Base-by-base conservation (phyloP, 306 rosid genomes). In the Acacia melanoxylon region DNA sequence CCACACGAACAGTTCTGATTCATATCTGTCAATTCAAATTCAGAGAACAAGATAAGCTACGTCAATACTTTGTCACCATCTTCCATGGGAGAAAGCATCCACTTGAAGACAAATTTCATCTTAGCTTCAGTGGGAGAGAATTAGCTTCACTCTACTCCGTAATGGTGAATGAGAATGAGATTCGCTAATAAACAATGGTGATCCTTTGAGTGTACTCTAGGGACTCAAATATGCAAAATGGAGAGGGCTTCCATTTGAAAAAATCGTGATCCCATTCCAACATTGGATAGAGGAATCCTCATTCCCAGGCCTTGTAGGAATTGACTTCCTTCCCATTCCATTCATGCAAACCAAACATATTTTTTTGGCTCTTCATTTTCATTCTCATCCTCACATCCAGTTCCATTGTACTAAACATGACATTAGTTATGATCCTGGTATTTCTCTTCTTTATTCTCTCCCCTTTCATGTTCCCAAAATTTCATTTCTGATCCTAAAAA, bases 1-100 rank as follows among this genome's bases (percentile, higher is more conserved):
- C 89, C 90, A 0, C 85, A 77, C 2, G 88, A 78, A 54, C 86
- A 92, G 86, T 89, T 91, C 67, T 77, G 82, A 80, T 90, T 91
- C 65, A 35, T 68, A 83, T 85, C 80, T 48, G 99, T 91, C 78
- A 91, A 80, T 59, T 98, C 97, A 42, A 84, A 95, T 85, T 95
- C 98, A 0, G 98, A 91, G 87, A 93, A 95, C 90, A 95, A 75
- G 79, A 95, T 85, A 4, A 97, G 99, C 16, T 16, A 48, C 56
- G 16, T 4, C 56, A 49, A 16, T 49, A 49, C 56, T 16, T 16
- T 49, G 56, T 16, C n/a, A 16, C 56, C 56, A 49, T 49, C 20
- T 49, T 49, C 56, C 56, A 16, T 16, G 20, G 16, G 1, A 49
- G 7, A 49, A 49, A 16, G 56, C 56, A 49, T 49, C n/a, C n/a